These are phyloP conservation scores for Trametes punicea DNA, from an alignment of 768 basidiomycete genomes.

Conservation along the genomic window DNA sequence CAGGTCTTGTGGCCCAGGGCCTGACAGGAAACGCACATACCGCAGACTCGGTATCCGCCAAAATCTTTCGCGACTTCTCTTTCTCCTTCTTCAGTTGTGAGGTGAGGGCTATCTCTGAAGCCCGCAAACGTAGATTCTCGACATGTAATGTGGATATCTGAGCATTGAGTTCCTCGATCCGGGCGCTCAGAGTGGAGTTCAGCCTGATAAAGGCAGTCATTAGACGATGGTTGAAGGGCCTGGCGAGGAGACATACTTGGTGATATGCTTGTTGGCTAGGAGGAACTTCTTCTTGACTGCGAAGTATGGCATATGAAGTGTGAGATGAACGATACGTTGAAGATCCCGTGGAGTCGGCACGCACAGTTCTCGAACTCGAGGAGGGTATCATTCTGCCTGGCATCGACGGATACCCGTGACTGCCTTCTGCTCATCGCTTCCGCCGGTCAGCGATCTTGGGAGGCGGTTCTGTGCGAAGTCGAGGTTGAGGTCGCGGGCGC, in stretches of 20 bases:
- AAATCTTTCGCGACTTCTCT: constrained; percentile 68
- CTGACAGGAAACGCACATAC: constrained; percentile 38
- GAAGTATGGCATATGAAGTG: constrained; percentile 16
- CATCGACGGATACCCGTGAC: constrained; percentile 49
- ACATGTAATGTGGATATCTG: constrained; percentile 80
- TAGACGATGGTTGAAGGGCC: neutral
- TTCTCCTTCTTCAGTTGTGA: constrained; percentile 78
- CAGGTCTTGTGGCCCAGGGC: neutral
- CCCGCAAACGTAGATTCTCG: constrained; percentile 78
- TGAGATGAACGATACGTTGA: constrained; percentile 5
- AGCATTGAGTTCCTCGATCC: constrained; percentile 80
- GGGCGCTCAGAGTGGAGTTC: constrained; percentile 80
- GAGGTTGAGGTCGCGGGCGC: constrained; percentile 13
- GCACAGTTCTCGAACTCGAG: constrained; percentile 83
- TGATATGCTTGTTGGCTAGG: constrained; percentile 88
- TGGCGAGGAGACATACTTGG: constrained; percentile 53
- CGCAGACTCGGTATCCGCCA: constrained; percentile 71
- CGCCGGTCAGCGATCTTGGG: constrained; percentile 14
- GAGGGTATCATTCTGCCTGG: constrained; percentile 74
- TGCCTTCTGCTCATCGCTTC: constrained; percentile 38
- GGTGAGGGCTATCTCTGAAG: constrained; percentile 73
- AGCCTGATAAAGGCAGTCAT: constrained; percentile 43
- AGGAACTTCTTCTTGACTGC: constrained; percentile 91
- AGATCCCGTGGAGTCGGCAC: constrained; percentile 29
- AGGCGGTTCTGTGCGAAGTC: neutral